A percentile compares a stretch with the other conserved stretches of the same genome.
phyloP scores from a whole-genome alignment of 2,329 filamentous ascomycete species.

The Fusarium poae region DNA sequence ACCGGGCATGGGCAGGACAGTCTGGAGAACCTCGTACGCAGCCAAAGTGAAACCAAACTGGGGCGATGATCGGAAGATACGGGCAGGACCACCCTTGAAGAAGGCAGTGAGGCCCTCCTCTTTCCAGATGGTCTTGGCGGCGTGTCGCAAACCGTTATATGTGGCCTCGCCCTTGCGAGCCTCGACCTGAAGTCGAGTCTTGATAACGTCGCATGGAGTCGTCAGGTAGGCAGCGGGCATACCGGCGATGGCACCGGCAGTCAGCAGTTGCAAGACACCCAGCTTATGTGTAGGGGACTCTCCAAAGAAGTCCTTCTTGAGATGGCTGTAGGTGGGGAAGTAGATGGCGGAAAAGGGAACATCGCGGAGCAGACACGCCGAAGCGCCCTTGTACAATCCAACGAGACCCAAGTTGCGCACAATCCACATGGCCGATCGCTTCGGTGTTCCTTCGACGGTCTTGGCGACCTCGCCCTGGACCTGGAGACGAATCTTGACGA shows the following conservation, averaged over 20 bases:
- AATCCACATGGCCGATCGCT: conserved; percentile 97
- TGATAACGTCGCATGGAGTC: conserved; percentile 98
- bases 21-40: conserved; percentile 92
- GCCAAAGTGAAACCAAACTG: conserved; percentile 99
- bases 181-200: conserved; percentile 97
- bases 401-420: conserved; percentile 93
- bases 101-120: conserved; percentile 97
- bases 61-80: conserved; percentile 93
- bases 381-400: conserved; percentile 96
- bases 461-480: conserved; percentile 97
- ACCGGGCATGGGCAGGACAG: conserved; percentile 78
- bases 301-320: conserved; percentile 95
- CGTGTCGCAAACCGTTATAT: conserved; percentile 90
- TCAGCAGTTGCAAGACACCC: conserved; percentile 89
- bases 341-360: conserved; percentile 99
- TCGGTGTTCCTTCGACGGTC: conserved; percentile 82
- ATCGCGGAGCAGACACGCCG: conserved; percentile 92
- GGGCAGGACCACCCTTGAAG: conserved; percentile 97
- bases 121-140: conserved; percentile 83
- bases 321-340: conserved; percentile 95
- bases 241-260: conserved; percentile 92
- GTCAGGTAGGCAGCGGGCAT: conserved; percentile 96
- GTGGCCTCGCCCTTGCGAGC: conserved; percentile 92
- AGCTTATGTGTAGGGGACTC: conserved; percentile 89
- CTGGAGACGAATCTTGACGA: conserved; percentile 98